Conservation (phyloP, 2,329 filamentous ascomycete genomes). For the Venturiaceae sp. region DNA sequence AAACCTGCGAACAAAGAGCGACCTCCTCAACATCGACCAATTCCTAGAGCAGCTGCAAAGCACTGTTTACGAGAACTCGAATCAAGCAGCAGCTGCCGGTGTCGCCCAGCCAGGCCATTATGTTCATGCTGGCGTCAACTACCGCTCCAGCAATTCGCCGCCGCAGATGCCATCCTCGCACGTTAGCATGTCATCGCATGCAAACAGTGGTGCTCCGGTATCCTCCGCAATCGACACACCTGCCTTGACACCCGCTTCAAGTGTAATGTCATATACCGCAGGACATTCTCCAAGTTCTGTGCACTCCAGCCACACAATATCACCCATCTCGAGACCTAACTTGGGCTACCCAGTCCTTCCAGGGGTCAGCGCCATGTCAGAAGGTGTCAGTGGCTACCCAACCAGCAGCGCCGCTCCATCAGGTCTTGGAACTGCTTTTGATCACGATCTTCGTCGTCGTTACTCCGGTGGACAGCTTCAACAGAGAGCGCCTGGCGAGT, state of each 20-base stretch:
- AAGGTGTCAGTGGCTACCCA: conserved; percentile 46
- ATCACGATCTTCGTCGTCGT: conserved; percentile 49
- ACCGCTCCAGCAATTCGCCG: conserved; percentile 50
- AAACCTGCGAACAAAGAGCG: conserved; percentile 86
- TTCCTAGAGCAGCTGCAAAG: conserved; percentile 93
- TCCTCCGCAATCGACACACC: conserved; percentile 49
- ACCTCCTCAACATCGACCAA: conserved; percentile 87
- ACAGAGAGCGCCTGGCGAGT: conserved; percentile 26
- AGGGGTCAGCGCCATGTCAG: conserved; percentile 57
- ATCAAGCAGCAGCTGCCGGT: conserved; percentile 67
- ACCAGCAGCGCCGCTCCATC: conserved; percentile 54
- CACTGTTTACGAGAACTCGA: conserved; percentile 89
- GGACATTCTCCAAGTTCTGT: conserved; percentile 70
- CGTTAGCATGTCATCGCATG: conserved; percentile 28
- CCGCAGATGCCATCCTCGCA: conserved; percentile 15
- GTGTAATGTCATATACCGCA: conserved; percentile 66
- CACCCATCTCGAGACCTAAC: conserved; percentile 50
- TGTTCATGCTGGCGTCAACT: conserved; percentile 40
- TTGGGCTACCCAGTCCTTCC: conserved; percentile 69
- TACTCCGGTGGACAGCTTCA: conserved; percentile 54
- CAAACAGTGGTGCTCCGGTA: conserved; percentile 43
- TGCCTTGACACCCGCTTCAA: conserved; percentile 66
- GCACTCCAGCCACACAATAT: conserved; percentile 50
- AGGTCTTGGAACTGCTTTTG: conserved; percentile 56
- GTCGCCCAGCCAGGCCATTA: conserved; percentile 69